Percentiles rank a stretch among this genome's conserved stretches.
phyloP scores from a whole-genome alignment of 2,329 filamentous ascomycete species.

The Simplicillium sp. region DNA sequence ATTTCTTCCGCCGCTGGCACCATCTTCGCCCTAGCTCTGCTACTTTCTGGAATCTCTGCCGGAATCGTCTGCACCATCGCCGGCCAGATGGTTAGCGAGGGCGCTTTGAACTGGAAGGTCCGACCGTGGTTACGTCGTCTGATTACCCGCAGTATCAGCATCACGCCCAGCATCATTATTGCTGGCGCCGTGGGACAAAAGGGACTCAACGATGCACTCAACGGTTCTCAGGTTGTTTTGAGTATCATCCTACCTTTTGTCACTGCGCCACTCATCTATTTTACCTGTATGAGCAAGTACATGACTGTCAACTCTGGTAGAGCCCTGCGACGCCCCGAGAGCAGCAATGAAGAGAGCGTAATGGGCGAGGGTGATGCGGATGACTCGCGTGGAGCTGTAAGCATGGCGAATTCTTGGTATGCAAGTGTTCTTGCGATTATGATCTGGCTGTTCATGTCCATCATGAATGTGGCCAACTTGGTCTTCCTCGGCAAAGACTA shows the following conservation, averaged over 20 bases:
- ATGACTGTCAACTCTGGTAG: slow-evolving; percentile 59
- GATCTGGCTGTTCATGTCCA: slow-evolving; percentile 65
- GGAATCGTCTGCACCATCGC: slow-evolving; percentile 85
- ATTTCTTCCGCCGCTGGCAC: slow-evolving; percentile 70
- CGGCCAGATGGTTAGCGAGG: slow-evolving; percentile 82
- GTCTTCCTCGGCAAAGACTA: slow-evolving; percentile 44
- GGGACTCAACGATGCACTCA: slow-evolving; percentile 63
- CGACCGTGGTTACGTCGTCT: slow-evolving; percentile 72
- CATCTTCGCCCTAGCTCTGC: slow-evolving; percentile 70
- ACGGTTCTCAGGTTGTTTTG: slow-evolving; percentile 68
- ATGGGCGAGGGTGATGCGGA: slow-evolving; percentile 4
- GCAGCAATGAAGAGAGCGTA: slow-evolving; percentile 3
- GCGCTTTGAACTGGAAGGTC: slow-evolving; percentile 66
- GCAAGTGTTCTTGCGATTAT: slow-evolving; percentile 43
- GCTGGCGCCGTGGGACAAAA: slow-evolving; percentile 65
- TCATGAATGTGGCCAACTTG: slow-evolving; percentile 72
- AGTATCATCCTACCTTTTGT: slow-evolving; percentile 75
- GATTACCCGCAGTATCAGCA: slow-evolving; percentile 69
- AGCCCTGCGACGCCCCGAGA: slow-evolving; percentile 19
- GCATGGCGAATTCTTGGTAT: slow-evolving; percentile 67
- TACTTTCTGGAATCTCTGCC: slow-evolving; percentile 71
- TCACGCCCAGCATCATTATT: slow-evolving; percentile 75
- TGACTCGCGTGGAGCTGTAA: slow-evolving; percentile 18
- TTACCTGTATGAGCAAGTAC: slow-evolving; percentile 68
- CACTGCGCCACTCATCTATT: slow-evolving; percentile 75